Evolutionary conservation across 768 basidiomycete genomes (phyloP), one percentile per base, ranked within the genome.

Genomic region (Rhizopogon vulgaris): DNA sequence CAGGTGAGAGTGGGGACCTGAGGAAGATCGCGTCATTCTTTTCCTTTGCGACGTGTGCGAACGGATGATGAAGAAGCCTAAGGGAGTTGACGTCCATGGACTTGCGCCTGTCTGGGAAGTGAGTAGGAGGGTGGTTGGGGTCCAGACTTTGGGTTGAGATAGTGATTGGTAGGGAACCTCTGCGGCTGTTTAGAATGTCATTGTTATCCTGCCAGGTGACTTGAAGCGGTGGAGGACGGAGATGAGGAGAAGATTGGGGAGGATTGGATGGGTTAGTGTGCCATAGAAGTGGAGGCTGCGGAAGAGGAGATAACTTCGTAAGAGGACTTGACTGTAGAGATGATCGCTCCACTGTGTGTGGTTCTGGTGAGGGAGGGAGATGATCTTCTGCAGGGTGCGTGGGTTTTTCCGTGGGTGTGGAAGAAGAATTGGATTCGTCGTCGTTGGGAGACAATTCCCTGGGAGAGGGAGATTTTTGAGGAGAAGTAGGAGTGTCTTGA

Each of bases 111-210:
- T 61, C 72, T 59, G 53, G 73, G 64, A 60, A 51, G 60, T 68
- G 30, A 58, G 61, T 24, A 52, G 64, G 56, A 60, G 70, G 53
- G 42, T 58, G 76, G 68, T 24, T 68, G 68, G 61, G 71, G 71
- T 59, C 57, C 50, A 60, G 52, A 2, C 52, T 56, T 11, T 49
- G 17, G 45, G 47, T 34, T 30, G 65, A 59, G 58, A 68, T 65
- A 37, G 62, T 58, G 17, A 67, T 69, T 27, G 83, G 84, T 30
- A 84, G 71, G 3, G 83, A 85, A 15, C 80, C 78, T 32, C 83
- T 78, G 52, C 82, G 66, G 50, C 56, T 56, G 62, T 55, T 70
- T 63, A 69, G 57, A 57, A 69, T 51, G 60, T 70, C 63, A 56
- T 61, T 51, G 15, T 32, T 32, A 60, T 71, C 60, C 58, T 63